Percentiles rank a stretch among this genome's conserved stretches.
These are phyloP conservation scores for Saccharomycopsis lassenensis DNA, from an alignment of 805 yeast genomes.

Conservation along the genomic window DNA sequence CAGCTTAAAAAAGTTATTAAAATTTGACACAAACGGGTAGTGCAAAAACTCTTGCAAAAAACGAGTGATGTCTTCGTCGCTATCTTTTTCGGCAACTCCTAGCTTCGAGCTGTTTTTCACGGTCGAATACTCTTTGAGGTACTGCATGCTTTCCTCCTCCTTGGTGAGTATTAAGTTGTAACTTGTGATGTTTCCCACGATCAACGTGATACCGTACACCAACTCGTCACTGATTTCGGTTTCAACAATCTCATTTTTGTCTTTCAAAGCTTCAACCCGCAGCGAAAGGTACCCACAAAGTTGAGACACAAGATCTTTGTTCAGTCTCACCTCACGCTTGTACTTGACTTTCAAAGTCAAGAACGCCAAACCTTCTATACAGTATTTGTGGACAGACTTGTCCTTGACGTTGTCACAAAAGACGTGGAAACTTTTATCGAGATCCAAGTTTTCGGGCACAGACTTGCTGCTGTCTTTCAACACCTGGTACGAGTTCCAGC, in stretches of 20 bases:
- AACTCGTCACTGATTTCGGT: conserved; percentile 5
- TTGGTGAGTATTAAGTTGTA: conserved; percentile 24
- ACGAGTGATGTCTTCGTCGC: conserved; percentile 17
- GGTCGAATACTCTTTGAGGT: conserved; percentile 28
- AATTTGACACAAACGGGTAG: conserved; percentile 14
- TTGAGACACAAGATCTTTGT: conserved; percentile 23
- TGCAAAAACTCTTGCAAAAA: conserved; percentile 21
- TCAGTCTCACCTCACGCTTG: conserved; percentile 27
- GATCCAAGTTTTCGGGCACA: conserved; percentile 2
- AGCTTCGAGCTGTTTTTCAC: conserved; percentile 20
- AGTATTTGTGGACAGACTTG: conserved; percentile 9
- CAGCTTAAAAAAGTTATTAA: conserved; percentile 11
- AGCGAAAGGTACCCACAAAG: conserved; percentile 18
- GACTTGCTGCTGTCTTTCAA: neutral
- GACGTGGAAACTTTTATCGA: neutral
- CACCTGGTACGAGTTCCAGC: conserved; percentile 17
- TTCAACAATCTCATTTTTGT: conserved; percentile 14
- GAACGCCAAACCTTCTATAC: conserved; percentile 27
- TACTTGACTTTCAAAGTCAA: conserved; percentile 27
- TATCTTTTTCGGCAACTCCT: conserved; percentile 16
- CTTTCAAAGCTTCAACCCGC: conserved; percentile 4
- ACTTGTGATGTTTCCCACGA: conserved; percentile 30
- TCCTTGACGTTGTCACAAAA: neutral
- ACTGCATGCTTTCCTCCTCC: conserved; percentile 27
- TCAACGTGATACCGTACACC: conserved; percentile 32